Conservation (phyloP, 2,329 filamentous ascomycete species). For the Fusarium metavorans region DNA sequence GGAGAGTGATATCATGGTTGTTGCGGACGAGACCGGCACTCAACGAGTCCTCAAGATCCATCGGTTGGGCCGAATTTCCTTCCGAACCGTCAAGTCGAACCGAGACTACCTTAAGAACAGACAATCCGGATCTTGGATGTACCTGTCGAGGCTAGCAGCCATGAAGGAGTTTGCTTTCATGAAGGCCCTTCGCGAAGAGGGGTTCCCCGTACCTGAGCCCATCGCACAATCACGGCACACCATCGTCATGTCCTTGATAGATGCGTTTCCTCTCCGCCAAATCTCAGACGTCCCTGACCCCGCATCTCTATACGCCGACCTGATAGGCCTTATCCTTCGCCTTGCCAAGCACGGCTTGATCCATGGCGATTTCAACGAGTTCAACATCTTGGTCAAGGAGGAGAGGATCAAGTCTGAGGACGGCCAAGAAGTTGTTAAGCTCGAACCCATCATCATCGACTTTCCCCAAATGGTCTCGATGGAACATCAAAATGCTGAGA, state of each 20-base stretch:
- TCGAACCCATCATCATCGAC: constrained; percentile 91
- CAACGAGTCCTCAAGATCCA: constrained; percentile 96
- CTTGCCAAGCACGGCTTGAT: constrained; percentile 90
- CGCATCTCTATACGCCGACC: constrained; percentile 86
- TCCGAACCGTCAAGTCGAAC: constrained; percentile 95
- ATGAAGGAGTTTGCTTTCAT: constrained; percentile 97
- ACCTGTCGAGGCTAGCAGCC: constrained; percentile 91
- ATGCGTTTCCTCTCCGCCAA: constrained; percentile 91
- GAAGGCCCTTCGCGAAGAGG: constrained; percentile 84
- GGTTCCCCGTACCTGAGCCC: constrained; percentile 90
- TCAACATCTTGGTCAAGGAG: constrained; percentile 96
- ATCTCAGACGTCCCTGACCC: constrained; percentile 87
- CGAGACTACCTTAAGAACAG: constrained; percentile 92
- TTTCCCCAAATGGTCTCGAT: constrained; percentile 99
- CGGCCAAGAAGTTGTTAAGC: constrained; percentile 56
- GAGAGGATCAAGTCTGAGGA: constrained; percentile 58
- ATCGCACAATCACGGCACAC: constrained; percentile 93
- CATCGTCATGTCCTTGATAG: constrained; percentile 93
- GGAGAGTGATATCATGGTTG: constrained; percentile 96
- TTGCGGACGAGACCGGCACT: constrained; percentile 80
- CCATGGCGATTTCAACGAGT: constrained; percentile 99
- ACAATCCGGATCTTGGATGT: constrained; percentile 92
- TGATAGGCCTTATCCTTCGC: constrained; percentile 87
- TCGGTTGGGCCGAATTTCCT: constrained; percentile 93
- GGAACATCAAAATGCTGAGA: constrained; percentile 91